These are phyloP conservation scores for Silene uniflora DNA, from an alignment of 148 eudicot species.

Conservation along the genomic window DNA sequence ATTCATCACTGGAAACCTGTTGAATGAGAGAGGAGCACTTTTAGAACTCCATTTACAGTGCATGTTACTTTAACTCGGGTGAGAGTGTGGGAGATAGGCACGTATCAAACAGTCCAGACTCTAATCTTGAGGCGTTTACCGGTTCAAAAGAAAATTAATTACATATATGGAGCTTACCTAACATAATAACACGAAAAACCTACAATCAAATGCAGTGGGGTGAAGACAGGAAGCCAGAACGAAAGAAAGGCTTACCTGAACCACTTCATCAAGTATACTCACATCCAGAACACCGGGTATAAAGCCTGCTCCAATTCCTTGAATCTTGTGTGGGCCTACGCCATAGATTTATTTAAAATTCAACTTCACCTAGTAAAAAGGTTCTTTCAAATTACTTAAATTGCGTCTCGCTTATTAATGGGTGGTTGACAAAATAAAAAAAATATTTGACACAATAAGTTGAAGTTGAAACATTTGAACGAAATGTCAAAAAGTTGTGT, in stretches of 20 bases:
- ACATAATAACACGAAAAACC: not conserved
- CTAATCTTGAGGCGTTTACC: not conserved
- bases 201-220: not conserved
- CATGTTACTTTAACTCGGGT: no score
- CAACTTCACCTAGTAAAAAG: not conserved
- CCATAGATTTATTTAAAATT: not conserved
- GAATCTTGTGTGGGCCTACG: conserved; percentile 77
- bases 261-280: conserved; percentile 58
- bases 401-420: not conserved
- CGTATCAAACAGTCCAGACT: not conserved
- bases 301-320: conserved; percentile 88
- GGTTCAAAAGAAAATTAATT: not conserved
- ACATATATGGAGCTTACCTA: not conserved
- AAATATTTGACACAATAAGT: no score
- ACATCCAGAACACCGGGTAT: conserved; percentile 64
- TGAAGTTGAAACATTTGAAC: no score
- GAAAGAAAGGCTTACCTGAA: conserved; percentile 46
- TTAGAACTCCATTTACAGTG: not conserved
- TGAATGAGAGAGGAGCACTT: not conserved
- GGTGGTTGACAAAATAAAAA: not conserved
- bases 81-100: not conserved
- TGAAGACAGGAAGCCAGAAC: not conserved
- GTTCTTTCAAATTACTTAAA: not conserved
- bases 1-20: conserved; percentile 66
- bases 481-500: not conserved